Base-by-base conservation (phyloP, 108 stramenopile species). In the Poteriospumella lacustris region DNA sequence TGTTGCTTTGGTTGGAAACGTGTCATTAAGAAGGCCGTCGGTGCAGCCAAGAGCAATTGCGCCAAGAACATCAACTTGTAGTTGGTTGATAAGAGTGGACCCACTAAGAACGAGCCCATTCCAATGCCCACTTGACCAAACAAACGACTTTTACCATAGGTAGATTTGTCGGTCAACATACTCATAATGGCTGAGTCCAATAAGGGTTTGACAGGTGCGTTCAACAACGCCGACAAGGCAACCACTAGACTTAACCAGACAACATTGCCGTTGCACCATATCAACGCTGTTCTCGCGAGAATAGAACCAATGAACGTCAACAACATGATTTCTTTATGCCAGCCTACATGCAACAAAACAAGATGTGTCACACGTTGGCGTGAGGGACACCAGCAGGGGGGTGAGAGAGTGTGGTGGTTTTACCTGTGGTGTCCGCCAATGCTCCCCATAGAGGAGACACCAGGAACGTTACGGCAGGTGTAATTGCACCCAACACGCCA, bases 81-180 rank as follows among this genome's bases (percentile, higher is more conserved):
- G 36, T 64, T 64, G 9, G 28, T 3, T 33, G 60, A 12, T 64
- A 33, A 31, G 12, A 64, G 3, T 31, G 15, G 60, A 33, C 60
- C 60, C 9, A 19, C 31, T 58, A 31, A 90, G 91, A 36, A 90
- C 90, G 33, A 81, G 68, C 92, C 93, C 43, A 94, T 62, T 29
- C 96, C 94, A 88, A 96, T 95, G 43, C 96, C 96, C 69, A 95
- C 81, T 78, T 96, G 96, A 28, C 96, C 95, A 91, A 90, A 96
- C 0, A 96, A 83, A 56, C 96, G 86, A 78, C 93, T 79, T 77
- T 91, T 88, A 28, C 96, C 96, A 79, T 94, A 96, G 72, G 89
- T 82, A 44, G 76, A 42, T 62, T 82, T 85, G 72, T 93, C 89
- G 67, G 87, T 78, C 39, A 93, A 77, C 69, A 89, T 79, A 64